Base-by-base conservation (phyloP, 2,329 filamentous ascomycete genomes). In the Lojkania enalia region DNA sequence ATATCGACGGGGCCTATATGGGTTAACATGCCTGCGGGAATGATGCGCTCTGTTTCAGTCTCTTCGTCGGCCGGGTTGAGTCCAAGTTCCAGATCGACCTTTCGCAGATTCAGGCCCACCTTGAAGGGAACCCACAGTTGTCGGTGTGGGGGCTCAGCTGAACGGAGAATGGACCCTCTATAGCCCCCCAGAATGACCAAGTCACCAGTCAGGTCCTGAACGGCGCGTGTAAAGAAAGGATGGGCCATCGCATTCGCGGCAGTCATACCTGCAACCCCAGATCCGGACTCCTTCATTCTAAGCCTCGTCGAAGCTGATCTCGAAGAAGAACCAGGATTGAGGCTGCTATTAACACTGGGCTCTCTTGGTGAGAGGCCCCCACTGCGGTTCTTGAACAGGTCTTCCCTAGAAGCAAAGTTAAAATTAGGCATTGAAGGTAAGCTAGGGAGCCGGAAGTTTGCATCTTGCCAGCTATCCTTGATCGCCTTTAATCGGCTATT, bases 71-170 rank as follows among this genome's bases (percentile, higher is more conserved):
- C 86, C 2, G 82, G 82, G 12, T 87, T 80, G 3, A 96, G 72
- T 0, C 90, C 91, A 7, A 97, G 86, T 65, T 95, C 90, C 3
- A 97, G 77, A 64, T 97, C 89, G 2, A 92, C 91, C 64, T 94
- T 96, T 43, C 91, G 85, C 49, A 96, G 81, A 57, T 95, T 96
- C 39, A 97, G 74, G 1, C 92, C 91, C 20, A 96, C 86, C 69
- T 96, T 96, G 61, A 96, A 85, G 0, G 91, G 91, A 1, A 95
- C 88, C 92, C 92, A 97, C 0, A 96, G 74, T 64, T 95, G 90
- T n/a, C 90, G 84, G 61, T 92, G 83, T 3, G 88, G 87, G 6
- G 87, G 81, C 50, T 90, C 85, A 9, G 89, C 86, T 9, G 90
- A 95, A 20, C 91, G 84, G 20, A 97, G 71, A n/a, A 96, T 79